These are phyloP conservation scores for Termitomyces sp. DNA, from an alignment of 768 basidiomycete genomes.

Conservation along the genomic window DNA sequence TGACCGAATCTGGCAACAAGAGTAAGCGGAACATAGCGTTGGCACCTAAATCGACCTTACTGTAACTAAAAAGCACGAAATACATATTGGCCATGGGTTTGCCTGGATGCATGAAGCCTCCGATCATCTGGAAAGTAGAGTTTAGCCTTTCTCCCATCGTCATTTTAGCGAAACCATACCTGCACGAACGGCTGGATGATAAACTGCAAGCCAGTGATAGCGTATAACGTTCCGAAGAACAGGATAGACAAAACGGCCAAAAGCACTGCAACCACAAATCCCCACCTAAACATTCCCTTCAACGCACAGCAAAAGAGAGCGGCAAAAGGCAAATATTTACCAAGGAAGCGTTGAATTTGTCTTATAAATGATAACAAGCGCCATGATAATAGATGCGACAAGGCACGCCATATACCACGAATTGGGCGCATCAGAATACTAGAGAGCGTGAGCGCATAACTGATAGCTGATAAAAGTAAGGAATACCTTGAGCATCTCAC, in stretches of 20 bases:
- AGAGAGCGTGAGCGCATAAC: neutral
- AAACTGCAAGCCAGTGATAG: constrained; percentile 40
- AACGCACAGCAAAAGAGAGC: neutral
- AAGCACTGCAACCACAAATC: constrained; percentile 36
- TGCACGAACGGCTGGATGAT: constrained; percentile 47
- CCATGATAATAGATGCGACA: constrained; percentile 34
- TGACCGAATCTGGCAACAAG: constrained; percentile 32
- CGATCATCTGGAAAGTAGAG: constrained; percentile 46
- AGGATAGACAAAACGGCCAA: constrained; percentile 39
- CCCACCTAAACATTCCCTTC: constrained; percentile 33
- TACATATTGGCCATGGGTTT: constrained; percentile 70
- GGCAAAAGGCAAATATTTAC: constrained; percentile 16
- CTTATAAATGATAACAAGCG: constrained; percentile 39
- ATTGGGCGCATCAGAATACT: constrained; percentile 53
- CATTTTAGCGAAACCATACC: constrained; percentile 21
- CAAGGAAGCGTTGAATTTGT: constrained; percentile 43
- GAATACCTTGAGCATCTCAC: constrained; percentile 43
- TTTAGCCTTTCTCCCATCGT: constrained; percentile 9
- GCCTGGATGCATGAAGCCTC: constrained; percentile 53
- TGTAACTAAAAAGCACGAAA: constrained; percentile 44
- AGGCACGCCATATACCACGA: constrained; percentile 48
- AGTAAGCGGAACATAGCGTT: neutral
- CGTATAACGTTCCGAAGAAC: constrained; percentile 40
- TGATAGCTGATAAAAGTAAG: neutral
- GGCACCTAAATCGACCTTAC: constrained; percentile 18